Percentiles rank a stretch among this genome's conserved stretches.
Conservation (phyloP, 164 flowering plant species). For the Amborella trichopoda region DNA sequence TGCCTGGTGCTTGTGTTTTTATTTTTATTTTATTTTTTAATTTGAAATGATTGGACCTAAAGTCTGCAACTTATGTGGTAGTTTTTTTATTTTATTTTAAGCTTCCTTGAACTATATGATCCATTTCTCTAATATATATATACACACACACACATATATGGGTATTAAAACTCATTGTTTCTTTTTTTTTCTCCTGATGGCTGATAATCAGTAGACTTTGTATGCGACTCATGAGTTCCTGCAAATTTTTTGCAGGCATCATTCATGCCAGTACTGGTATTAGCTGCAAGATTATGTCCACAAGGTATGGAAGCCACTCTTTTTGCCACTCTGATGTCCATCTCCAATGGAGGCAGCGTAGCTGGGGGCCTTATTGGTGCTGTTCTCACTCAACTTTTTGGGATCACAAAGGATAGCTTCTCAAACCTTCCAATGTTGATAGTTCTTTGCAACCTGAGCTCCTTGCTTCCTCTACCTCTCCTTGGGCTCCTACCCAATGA, state of each 20-base stretch:
- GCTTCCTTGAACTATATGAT: no score
- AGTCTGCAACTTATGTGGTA: no score
- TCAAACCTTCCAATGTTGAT: slow-evolving; percentile 60
- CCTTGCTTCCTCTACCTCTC: slow-evolving; percentile 85
- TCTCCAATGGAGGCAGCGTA: slow-evolving; percentile 86
- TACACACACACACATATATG: no score
- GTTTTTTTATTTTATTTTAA: no score
- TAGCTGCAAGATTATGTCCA: slow-evolving; percentile 90
- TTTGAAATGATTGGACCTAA: no score
- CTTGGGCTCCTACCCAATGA: slow-evolving; percentile 77
- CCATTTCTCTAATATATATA: no score
- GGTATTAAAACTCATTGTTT: no score
- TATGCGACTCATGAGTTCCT: no score
- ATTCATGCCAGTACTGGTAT: slow-evolving; percentile 94
- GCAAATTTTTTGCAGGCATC: slow-evolving; percentile 74
- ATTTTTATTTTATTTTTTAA: no score
- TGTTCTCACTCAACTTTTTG: slow-evolving; percentile 75
- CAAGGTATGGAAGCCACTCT: slow-evolving; percentile 97
- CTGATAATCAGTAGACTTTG: no score
- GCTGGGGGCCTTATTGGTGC: slow-evolving; percentile 90
- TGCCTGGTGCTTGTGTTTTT: no score
- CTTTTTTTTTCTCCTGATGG: no score
- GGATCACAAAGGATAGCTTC: slow-evolving; percentile 73
- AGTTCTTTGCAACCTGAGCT: slow-evolving; percentile 84
- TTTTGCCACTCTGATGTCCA: slow-evolving; percentile 96